Evolutionary conservation across 2,329 filamentous ascomycete species (phyloP).

Genomic region (Pseudocercospora musae): DNA sequence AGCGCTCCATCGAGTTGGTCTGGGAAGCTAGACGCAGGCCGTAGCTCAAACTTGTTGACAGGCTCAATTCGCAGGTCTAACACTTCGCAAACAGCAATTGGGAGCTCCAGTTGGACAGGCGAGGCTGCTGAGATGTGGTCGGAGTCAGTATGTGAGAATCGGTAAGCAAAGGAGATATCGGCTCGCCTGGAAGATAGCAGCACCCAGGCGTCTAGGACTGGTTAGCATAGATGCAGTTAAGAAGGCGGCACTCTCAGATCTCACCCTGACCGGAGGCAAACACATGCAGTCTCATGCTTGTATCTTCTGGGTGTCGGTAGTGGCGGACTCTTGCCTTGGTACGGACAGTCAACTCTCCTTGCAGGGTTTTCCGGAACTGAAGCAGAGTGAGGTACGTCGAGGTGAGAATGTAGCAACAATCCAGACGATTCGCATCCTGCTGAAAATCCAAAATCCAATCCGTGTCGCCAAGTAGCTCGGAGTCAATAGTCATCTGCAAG

Average conservation of each 20-base stretch:
- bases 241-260: neutral
- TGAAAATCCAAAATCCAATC: slow-evolving; percentile 59
- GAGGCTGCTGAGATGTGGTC: neutral
- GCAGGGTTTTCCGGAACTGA: slow-evolving; percentile 24
- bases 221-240: neutral
- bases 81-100: neutral
- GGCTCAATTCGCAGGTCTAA: neutral
- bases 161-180: neutral
- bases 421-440: slow-evolving; percentile 45
- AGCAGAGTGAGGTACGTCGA: slow-evolving; percentile 47
- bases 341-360: slow-evolving; percentile 23
- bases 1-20: neutral
- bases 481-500: neutral
- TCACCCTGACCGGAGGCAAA: slow-evolving; percentile 35
- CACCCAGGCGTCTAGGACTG: neutral
- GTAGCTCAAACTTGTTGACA: neutral
- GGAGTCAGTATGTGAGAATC: neutral
- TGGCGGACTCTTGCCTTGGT: slow-evolving; percentile 47
- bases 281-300: slow-evolving; percentile 43
- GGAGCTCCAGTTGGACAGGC: neutral
- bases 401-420: slow-evolving; percentile 60
- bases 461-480: slow-evolving; percentile 29
- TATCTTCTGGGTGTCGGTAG: slow-evolving; percentile 53
- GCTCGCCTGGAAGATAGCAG: slow-evolving; percentile 10
- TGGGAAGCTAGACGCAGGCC: neutral